phyloP scores from a whole-genome alignment of 1,284 basidiomycete species.

The Bondarzewia mesenterica region DNA sequence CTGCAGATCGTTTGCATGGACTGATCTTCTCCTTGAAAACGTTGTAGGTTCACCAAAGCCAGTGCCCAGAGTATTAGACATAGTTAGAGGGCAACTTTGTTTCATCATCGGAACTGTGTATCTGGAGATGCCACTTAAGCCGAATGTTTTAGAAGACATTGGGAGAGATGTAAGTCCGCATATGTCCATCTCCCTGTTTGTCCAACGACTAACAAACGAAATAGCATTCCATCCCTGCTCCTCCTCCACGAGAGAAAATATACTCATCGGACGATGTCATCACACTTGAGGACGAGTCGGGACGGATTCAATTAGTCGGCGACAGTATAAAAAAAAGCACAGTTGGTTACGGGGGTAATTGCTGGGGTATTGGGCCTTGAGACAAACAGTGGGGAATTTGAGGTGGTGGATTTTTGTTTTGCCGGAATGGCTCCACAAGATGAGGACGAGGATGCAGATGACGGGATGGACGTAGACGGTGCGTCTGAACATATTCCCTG shows the following conservation, averaged over 20 bases:
- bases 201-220: constrained; percentile 4
- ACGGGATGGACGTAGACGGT: constrained; percentile 36
- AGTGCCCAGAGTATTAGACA: constrained; percentile 83
- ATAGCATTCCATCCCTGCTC: constrained; percentile 86
- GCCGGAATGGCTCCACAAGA: constrained; percentile 71
- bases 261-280: constrained; percentile 74
- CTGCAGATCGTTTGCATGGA: neutral
- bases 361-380: constrained; percentile 87
- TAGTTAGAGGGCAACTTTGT: constrained; percentile 78
- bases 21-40: constrained; percentile 3
- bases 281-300: constrained; percentile 94
- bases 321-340: constrained; percentile 42
- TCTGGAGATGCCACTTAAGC: constrained; percentile 97
- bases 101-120: constrained; percentile 95
- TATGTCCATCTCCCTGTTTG: constrained; percentile 2
- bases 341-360: constrained; percentile 86
- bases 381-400: constrained; percentile 84
- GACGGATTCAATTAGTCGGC: constrained; percentile 85
- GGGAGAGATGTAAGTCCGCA: constrained; percentile 66
- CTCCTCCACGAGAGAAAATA: constrained; percentile 68
- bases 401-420: constrained; percentile 87
- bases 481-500: constrained; percentile 12
- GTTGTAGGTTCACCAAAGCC: constrained; percentile 73
- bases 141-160: constrained; percentile 93
- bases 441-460: constrained; percentile 23